These are phyloP conservation scores for Podospora bellae-mahoneyi DNA, from an alignment of 495 filamentous ascomycete genomes.

Conservation along the genomic window DNA sequence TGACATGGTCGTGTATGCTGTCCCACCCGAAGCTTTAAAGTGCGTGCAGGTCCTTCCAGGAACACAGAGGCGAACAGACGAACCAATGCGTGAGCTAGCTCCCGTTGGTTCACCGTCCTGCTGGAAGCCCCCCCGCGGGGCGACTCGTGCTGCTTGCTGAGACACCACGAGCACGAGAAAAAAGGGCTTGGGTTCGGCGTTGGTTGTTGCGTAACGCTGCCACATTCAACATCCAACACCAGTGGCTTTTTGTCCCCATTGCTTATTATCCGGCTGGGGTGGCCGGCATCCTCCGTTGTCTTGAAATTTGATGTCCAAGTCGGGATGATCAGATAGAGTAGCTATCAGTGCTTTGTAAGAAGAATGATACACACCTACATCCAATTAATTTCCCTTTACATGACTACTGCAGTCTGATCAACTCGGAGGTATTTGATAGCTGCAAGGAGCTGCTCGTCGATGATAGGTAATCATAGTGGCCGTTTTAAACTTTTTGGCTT, in stretches of 20 bases:
- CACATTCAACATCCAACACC: not conserved
- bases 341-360: not conserved
- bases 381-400: not conserved
- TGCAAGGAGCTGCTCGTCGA: too few species aligned
- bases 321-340: not conserved
- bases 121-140: conserved; percentile 14
- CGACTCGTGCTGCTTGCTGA: not conserved
- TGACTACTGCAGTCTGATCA: not conserved
- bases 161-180: conserved; percentile 4
- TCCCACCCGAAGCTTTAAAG: conserved; percentile 17
- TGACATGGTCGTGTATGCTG: conserved; percentile 25
- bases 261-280: not conserved
- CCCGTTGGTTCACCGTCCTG: conserved; percentile 9
- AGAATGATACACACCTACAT: not conserved
- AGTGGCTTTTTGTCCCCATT: not conserved
- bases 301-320: not conserved
- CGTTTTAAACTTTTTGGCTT: conserved; percentile 12
- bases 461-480: not conserved
- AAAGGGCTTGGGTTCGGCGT: not conserved
- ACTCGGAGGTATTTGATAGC: not conserved
- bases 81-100: conserved; percentile 13
- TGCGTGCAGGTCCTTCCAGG: conserved; percentile 16
- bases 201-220: conserved; percentile 4
- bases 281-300: not conserved
- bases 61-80: not conserved